Conservation (phyloP, 768 basidiomycete species). For the Tephrocybe sp. region DNA sequence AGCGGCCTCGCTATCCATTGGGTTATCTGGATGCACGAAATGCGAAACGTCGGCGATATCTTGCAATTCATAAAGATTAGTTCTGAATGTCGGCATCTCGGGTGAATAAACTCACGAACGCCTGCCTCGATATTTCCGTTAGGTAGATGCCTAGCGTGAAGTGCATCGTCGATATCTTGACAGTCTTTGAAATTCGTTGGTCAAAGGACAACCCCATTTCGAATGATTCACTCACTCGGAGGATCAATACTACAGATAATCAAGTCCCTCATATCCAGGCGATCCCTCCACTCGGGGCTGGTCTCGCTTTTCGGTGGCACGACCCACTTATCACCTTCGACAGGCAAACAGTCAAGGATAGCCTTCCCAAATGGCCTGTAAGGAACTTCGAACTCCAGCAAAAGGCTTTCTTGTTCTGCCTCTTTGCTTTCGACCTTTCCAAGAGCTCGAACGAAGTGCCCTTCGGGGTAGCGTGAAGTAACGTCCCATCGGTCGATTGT, state of each 20-base stretch:
- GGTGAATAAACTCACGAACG: slow-evolving; percentile 73
- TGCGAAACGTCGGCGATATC: slow-evolving; percentile 99
- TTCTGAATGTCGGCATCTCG: slow-evolving; percentile 1
- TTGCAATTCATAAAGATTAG: slow-evolving; percentile 26
- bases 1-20: slow-evolving; percentile 97
- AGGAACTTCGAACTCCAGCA: slow-evolving; percentile 94
- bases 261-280: slow-evolving; percentile 84
- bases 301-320: slow-evolving; percentile 71
- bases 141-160: slow-evolving; percentile 83
- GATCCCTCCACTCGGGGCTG: slow-evolving; percentile 63
- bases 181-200: slow-evolving; percentile 52
- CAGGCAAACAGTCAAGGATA: slow-evolving; percentile 86
- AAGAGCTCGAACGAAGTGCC: slow-evolving; percentile 91
- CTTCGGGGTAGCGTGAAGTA: slow-evolving; percentile 90
- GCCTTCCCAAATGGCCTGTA: slow-evolving; percentile 97
- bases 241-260: slow-evolving; percentile 97
- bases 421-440: slow-evolving; percentile 93
- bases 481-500: slow-evolving; percentile 91
- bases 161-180: slow-evolving; percentile 97
- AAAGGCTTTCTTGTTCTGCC: slow-evolving; percentile 89
- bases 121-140: slow-evolving; percentile 97
- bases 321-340: slow-evolving; percentile 88
- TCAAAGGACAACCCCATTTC: neutral
- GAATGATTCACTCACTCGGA: slow-evolving; percentile 51
- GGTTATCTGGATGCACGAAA: slow-evolving; percentile 89